These are phyloP conservation scores for Ophiognomonia clavigignenti-juglandacearum DNA, from an alignment of 2,329 filamentous ascomycete genomes.

Conservation along the genomic window DNA sequence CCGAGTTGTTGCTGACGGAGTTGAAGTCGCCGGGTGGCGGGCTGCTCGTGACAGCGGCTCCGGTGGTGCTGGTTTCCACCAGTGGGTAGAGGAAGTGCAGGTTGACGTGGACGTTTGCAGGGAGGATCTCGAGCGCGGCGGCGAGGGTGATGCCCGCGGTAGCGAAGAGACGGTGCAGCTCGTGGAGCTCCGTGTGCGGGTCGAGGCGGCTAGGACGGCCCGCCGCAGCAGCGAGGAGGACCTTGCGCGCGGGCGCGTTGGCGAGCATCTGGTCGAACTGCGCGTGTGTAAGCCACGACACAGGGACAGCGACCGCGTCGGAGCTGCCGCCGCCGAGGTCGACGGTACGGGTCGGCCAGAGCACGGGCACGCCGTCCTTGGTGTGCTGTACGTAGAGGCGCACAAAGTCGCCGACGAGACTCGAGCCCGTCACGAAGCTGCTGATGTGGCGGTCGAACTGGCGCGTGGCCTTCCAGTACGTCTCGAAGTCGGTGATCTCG, in stretches of 20 bases:
- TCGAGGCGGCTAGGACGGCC: constrained; percentile 57
- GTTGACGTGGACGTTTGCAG: constrained; percentile 78
- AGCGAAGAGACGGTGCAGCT: constrained; percentile 67
- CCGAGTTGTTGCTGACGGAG: constrained; percentile 66
- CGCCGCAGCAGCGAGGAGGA: too few relatives aligned
- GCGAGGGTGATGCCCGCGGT: constrained; percentile 74
- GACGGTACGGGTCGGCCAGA: constrained; percentile 83
- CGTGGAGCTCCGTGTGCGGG: constrained; percentile 19
- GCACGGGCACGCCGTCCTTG: constrained; percentile 76
- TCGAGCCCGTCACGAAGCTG: constrained; percentile 89
- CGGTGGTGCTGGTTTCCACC: constrained; percentile 55
- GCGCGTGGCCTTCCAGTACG: constrained; percentile 98
- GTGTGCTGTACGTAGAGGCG: constrained; percentile 90
- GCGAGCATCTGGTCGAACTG: constrained; percentile 60
- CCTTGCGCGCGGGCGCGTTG: constrained; percentile 34
- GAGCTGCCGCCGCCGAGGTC: constrained; percentile 61
- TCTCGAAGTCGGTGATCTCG: constrained; percentile 97
- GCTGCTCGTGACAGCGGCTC: constrained; percentile 29
- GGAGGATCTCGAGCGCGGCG: constrained; percentile 71
- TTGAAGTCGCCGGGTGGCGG: not conserved
- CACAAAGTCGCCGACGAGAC: constrained; percentile 91
- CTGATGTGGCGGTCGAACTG: constrained; percentile 82
- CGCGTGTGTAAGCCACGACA: constrained; percentile 70
- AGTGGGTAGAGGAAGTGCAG: constrained; percentile 89
- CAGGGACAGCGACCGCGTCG: constrained; percentile 68